Conservation (phyloP, 2,329 filamentous ascomycete species). For the Diaporthe sp. region DNA sequence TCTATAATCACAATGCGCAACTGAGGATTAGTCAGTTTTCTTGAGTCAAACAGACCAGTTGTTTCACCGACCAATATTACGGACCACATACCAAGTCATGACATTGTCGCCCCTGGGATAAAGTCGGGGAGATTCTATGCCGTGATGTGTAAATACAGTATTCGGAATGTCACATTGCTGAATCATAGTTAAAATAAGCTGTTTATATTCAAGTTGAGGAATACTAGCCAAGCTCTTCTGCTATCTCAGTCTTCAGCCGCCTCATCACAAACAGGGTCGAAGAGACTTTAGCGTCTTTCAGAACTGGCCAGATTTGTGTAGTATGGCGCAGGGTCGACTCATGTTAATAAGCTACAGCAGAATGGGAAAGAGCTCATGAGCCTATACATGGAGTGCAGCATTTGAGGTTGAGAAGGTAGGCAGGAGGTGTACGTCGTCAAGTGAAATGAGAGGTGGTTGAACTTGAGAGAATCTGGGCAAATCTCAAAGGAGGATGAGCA, state of each 20-base stretch:
- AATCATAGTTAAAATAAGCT: background rate
- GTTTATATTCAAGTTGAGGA: background rate
- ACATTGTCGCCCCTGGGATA: background rate
- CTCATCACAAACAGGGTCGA: background rate
- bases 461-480: background rate
- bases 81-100: background rate
- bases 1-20: background rate
- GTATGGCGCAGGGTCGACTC: no score
- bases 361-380: background rate
- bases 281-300: background rate
- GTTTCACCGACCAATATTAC: no score
- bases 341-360: background rate
- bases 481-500: background rate
- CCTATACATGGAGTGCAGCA: background rate
- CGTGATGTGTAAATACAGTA: background rate
- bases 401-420: background rate
- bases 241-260: background rate
- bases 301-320: background rate
- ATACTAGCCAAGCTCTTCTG: background rate
- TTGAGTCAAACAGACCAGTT: no score
- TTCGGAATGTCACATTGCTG: background rate
- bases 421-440: background rate
- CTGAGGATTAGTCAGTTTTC: background rate
- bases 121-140: background rate
- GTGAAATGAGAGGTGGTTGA: background rate